Base-by-base conservation (phyloP, 192 early-diverging fungal species). In the Spinellus fusiger region DNA sequence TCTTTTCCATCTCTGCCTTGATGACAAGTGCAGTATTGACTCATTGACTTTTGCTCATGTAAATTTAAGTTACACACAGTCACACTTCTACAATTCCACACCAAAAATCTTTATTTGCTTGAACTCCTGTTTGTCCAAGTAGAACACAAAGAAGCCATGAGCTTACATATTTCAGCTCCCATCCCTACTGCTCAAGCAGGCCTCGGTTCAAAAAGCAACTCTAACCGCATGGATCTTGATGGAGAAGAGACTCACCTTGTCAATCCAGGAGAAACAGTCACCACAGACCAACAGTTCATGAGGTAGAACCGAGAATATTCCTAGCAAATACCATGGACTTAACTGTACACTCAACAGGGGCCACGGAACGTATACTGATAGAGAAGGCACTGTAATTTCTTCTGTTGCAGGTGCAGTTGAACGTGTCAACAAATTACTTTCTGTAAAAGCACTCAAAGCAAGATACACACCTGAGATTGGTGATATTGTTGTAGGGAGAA, bases 391-490 rank as follows among this genome's bases (percentile, higher is more conserved):
- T 9, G 82, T 96, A 15, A 81, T 90, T 35, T 89, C 92, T 9
- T 91, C 93, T 28, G 85, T 98, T 29, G 89, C 92, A 1, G 97
- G 97, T 48, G 84, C 85, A 0, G 88, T 98, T 5, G 93, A 96
- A 58, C 84, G 91, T 46, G 93, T 98, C 64, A 98, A 97, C 82
- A 96, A 95, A 75, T 82, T 99, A 32, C 82, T 99, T 33, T 91
- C 93, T 0, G 94, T 99, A 28, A 78, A 82, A 32, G 86, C 95
- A 22, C 76, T 97, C 47, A 88, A 93, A 51, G 80, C 90, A 65
- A 80, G 95, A 79, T 98, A 93, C 64, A 80, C 80, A 22, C 94
- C 93, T 44, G 93, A 96, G 67, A 93, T 98, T 64, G 97, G 97
- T 44, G 95, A 99, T 73, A 91, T 99, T 37, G 87, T 99, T 0